phyloP scores from a whole-genome alignment of 352 stramenopile genomes.

The Phytophthora multivora region DNA sequence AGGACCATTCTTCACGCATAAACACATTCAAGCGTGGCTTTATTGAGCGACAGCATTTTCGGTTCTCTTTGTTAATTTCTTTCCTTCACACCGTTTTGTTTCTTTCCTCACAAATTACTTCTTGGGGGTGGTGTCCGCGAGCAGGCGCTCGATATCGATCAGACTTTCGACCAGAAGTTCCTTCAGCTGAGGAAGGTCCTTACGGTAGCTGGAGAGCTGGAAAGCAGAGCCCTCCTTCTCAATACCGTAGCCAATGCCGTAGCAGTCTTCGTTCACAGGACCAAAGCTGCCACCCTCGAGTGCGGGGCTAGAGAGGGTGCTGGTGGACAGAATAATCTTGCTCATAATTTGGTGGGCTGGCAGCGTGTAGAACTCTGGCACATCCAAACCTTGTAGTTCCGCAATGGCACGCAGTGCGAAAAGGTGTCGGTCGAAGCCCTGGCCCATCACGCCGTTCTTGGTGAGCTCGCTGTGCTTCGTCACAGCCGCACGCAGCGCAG shows the following conservation, averaged over 20 bases:
- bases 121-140: slow-evolving; percentile 46
- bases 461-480: slow-evolving; percentile 90
- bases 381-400: slow-evolving; percentile 52
- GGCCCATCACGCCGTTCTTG: slow-evolving; percentile 91
- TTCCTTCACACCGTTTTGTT: background rate
- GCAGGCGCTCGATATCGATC: slow-evolving; percentile 68
- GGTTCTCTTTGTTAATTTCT: background rate
- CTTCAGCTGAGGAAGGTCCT: slow-evolving; percentile 73
- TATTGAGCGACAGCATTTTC: background rate
- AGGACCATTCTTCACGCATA: background rate
- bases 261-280: slow-evolving; percentile 89
- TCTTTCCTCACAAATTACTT: slow-evolving; percentile 17
- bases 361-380: slow-evolving; percentile 82
- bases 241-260: slow-evolving; percentile 91
- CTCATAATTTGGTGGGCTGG: slow-evolving; percentile 81
- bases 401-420: slow-evolving; percentile 83
- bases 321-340: slow-evolving; percentile 92
- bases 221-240: slow-evolving; percentile 84
- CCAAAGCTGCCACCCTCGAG: slow-evolving; percentile 90
- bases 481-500: slow-evolving; percentile 68
- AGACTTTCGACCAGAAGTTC: slow-evolving; percentile 79
- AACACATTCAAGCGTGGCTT: no score
- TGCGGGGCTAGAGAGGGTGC: slow-evolving; percentile 83
- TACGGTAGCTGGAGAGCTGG: slow-evolving; percentile 86
- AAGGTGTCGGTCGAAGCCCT: slow-evolving; percentile 89